Percentiles rank a stretch among this genome's conserved stretches.
These are phyloP conservation scores for Colletotrichum navitas DNA, from an alignment of 2,329 filamentous ascomycete species.

Conservation along the genomic window DNA sequence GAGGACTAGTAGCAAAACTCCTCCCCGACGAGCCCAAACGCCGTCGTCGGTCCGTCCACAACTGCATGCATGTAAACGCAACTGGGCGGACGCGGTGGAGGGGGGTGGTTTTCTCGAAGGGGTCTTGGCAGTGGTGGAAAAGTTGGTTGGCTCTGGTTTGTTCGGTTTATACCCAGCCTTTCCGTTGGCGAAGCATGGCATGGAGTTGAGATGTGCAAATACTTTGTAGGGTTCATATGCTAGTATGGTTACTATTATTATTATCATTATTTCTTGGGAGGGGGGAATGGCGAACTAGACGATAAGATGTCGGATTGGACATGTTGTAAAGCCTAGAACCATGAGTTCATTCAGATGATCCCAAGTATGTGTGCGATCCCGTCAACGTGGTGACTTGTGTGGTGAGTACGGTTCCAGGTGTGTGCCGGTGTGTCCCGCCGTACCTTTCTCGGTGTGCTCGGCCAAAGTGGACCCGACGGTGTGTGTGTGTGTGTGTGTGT, in stretches of 20 bases:
- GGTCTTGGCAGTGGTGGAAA: slow-evolving; percentile 15
- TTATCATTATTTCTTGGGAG: background rate
- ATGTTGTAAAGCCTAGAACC: background rate
- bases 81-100: background rate
- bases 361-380: background rate
- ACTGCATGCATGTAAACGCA: slow-evolving; percentile 20
- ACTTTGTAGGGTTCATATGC: slow-evolving; percentile 31
- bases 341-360: background rate
- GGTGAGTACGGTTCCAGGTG: too few relatives aligned
- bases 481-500: too few relatives aligned
- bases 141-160: slow-evolving; percentile 40
- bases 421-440: background rate
- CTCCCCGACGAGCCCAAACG: background rate
- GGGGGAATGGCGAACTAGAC: slow-evolving; percentile 4
- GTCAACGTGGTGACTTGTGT: background rate
- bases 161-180: slow-evolving; percentile 43
- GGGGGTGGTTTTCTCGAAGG: background rate
- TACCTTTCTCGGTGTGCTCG: background rate
- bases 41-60: background rate
- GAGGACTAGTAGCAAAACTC: slow-evolving; percentile 11
- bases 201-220: slow-evolving; percentile 42
- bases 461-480: background rate
- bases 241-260: background rate
- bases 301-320: slow-evolving; percentile 5
- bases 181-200: slow-evolving; percentile 42